Evolutionary conservation across 306 rosid genomes (phyloP).

Genomic region (Echinosophora koreensis): DNA sequence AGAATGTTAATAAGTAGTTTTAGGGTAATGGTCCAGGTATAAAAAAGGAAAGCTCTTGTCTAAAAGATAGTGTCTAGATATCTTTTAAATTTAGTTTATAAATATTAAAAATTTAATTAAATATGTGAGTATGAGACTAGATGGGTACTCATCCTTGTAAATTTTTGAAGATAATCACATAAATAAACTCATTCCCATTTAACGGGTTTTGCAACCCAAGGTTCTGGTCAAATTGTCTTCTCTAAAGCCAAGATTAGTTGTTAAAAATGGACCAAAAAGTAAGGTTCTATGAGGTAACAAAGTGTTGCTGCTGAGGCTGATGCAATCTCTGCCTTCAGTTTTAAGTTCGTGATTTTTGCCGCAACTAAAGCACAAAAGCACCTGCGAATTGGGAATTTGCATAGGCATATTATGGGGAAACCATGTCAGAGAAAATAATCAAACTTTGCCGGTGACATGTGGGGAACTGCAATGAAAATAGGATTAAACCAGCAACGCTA

Average conservation of each 20-base stretch:
- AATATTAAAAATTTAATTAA: no score
- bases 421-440: constrained; percentile 1
- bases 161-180: no score
- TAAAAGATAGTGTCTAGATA: no score
- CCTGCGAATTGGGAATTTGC: constrained; percentile 37
- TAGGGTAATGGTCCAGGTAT: no score
- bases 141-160: no score
- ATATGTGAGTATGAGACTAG: no score
- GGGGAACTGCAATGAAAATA: background rate
- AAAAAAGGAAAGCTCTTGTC: no score
- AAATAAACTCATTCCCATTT: no score
- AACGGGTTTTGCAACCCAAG: no score
- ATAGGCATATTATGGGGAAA: background rate
- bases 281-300: background rate
- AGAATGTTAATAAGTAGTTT: no score
- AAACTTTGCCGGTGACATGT: background rate
- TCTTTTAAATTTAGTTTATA: no score
- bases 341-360: constrained; percentile 61
- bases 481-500: background rate
- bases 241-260: background rate
- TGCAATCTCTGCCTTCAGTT: constrained; percentile 51
- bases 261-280: background rate
- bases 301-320: constrained; percentile 17
- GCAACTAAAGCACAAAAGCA: constrained; percentile 59
- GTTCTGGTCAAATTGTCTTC: no score